These are phyloP conservation scores for Skeletonema potamos DNA, from an alignment of 108 stramenopile species.

Conservation along the genomic window DNA sequence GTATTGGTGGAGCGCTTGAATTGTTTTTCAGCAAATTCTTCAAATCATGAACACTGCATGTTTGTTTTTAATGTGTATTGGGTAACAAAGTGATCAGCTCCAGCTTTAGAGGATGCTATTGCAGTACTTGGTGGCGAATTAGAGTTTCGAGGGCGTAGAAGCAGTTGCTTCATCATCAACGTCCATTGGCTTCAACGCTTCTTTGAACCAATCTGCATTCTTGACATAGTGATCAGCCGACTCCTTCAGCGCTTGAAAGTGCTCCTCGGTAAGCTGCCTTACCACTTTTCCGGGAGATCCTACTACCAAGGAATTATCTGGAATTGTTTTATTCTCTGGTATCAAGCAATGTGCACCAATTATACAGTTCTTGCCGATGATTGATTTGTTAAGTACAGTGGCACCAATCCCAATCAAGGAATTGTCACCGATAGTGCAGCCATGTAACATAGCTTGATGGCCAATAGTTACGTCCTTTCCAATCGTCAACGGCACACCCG, in stretches of 20 bases:
- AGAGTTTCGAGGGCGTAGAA: not conserved
- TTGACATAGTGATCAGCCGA: slow-evolving; percentile 45
- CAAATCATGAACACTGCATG: no score
- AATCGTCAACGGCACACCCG: slow-evolving; percentile 41
- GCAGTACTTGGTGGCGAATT: not conserved
- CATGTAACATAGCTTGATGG: slow-evolving; percentile 51
- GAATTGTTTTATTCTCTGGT: slow-evolving; percentile 46
- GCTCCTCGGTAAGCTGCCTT: slow-evolving; percentile 41
- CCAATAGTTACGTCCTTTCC: slow-evolving; percentile 51
- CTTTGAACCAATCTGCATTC: slow-evolving; percentile 37
- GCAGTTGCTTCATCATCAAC: not conserved
- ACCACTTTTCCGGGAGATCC: slow-evolving; percentile 41
- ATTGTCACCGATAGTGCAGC: slow-evolving; percentile 43
- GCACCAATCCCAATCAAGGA: slow-evolving; percentile 57
- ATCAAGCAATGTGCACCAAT: slow-evolving; percentile 48
- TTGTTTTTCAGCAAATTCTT: no score
- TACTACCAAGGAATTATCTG: slow-evolving; percentile 44
- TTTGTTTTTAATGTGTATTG: not conserved
- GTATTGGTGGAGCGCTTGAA: no score
- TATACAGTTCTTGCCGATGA: slow-evolving; percentile 46
- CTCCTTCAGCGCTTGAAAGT: slow-evolving; percentile 38
- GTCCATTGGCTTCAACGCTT: slow-evolving; percentile 12
- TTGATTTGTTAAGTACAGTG: slow-evolving; percentile 42
- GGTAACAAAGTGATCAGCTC: not conserved
- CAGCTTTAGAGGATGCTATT: no score